Evolutionary conservation across 1,139 yeast species (phyloP).

Genomic region (Protomyces macrosporus): DNA sequence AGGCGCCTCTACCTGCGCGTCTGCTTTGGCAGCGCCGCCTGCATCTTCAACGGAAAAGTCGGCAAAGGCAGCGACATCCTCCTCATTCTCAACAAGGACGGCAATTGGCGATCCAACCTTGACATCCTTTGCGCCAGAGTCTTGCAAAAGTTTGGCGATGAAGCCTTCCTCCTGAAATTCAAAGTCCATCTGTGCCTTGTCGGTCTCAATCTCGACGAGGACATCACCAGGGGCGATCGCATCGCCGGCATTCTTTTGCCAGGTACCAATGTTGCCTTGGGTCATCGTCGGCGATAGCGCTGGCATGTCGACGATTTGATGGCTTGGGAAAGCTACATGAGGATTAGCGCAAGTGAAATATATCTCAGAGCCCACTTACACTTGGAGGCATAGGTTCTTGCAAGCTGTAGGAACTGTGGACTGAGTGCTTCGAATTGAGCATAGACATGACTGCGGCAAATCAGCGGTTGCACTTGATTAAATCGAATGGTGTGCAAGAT

Average conservation of each 20-base stretch:
- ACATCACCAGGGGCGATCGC: conserved; percentile 78
- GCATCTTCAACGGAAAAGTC: conserved; percentile 82
- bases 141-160: conserved; percentile 83
- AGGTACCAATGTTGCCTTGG: conserved; percentile 86
- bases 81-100: conserved; percentile 84
- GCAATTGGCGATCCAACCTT: conserved; percentile 92
- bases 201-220: conserved; percentile 95
- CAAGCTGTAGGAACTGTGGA: conserved; percentile 14
- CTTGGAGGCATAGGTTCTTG: conserved; percentile 38
- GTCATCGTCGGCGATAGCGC: conserved; percentile 99
- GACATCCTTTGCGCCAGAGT: conserved; percentile 81
- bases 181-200: conserved; percentile 97
- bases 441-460: neutral
- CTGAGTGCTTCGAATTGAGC: conserved; percentile 9
- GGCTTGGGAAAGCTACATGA: conserved; percentile 46
- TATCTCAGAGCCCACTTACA: conserved; percentile 31
- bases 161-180: conserved; percentile 98
- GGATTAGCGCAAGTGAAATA: neutral
- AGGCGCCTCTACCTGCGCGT: conserved; percentile 16
- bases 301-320: conserved; percentile 72
- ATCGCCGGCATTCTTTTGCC: conserved; percentile 90
- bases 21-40: conserved; percentile 31
- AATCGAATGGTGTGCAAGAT: neutral
- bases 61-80: conserved; percentile 80
- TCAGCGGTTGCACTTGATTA: neutral